phyloP scores from a whole-genome alignment of 2,329 filamentous ascomycete genomes.

The Teratosphaeria nubilosa region DNA sequence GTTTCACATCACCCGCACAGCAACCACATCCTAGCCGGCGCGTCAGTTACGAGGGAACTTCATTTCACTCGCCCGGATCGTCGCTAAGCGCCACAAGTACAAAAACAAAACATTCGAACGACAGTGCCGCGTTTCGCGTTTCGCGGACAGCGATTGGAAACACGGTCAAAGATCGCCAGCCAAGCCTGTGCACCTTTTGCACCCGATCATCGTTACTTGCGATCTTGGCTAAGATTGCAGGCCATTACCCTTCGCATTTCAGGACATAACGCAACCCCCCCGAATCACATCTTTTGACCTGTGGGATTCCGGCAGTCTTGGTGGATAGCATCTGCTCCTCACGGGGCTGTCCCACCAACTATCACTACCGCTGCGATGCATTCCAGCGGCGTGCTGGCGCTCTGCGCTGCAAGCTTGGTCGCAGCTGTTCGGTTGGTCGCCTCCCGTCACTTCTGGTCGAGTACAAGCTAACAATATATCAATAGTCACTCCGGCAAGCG shows the following conservation, averaged over 20 bases:
- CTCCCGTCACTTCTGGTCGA: background rate
- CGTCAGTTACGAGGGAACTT: background rate
- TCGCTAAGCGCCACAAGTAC: background rate
- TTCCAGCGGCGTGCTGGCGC: constrained; percentile 6
- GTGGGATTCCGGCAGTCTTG: too few relatives aligned
- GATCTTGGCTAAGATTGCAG: background rate
- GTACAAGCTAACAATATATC: background rate
- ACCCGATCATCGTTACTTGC: background rate
- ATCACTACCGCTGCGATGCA: background rate
- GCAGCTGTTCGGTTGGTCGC: constrained; percentile 18
- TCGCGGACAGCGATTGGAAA: background rate
- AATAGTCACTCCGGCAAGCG: constrained; percentile 3
- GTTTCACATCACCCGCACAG: background rate
- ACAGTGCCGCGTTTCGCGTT: background rate
- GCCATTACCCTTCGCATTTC: background rate
- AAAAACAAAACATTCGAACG: background rate
- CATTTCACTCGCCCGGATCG: background rate
- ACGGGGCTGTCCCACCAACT: background rate
- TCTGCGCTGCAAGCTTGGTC: constrained; percentile 16
- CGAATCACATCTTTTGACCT: too few relatives aligned
- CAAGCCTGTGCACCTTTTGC: background rate
- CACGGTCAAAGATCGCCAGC: background rate
- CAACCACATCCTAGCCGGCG: background rate
- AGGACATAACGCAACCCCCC: background rate
- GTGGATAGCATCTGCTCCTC: background rate